Conservation (phyloP, 2,329 filamentous ascomycete genomes). For the Curvularia verruculosa region DNA sequence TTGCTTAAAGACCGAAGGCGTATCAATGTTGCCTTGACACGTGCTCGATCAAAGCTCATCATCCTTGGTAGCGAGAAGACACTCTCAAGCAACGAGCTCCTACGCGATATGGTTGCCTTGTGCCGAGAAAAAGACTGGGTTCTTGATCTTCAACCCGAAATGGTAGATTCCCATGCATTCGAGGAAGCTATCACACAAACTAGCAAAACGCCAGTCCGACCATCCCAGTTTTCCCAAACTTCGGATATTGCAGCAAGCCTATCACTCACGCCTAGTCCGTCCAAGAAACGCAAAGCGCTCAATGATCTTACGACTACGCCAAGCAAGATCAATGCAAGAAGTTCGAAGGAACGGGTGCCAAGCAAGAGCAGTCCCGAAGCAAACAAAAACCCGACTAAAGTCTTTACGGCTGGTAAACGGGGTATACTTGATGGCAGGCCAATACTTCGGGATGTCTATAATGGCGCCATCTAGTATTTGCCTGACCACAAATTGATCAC, state of each 20-base stretch:
- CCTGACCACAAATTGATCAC: background rate
- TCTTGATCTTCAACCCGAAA: conserved; percentile 70
- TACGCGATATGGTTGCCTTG: conserved; percentile 75
- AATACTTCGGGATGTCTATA: conserved; percentile 77
- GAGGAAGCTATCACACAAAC: conserved; percentile 59
- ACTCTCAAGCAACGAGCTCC: conserved; percentile 71
- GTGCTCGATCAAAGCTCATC: conserved; percentile 89
- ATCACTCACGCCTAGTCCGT: conserved; percentile 35
- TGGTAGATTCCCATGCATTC: conserved; percentile 71
- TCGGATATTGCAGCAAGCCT: background rate
- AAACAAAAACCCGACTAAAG: conserved; percentile 62
- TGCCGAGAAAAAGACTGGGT: conserved; percentile 83
- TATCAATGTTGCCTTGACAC: conserved; percentile 94
- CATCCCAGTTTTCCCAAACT: background rate
- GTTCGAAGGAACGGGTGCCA: conserved; percentile 25
- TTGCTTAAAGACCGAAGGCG: conserved; percentile 88
- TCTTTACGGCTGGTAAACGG: conserved; percentile 62
- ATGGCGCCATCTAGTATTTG: conserved; percentile 53
- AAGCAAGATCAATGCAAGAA: conserved; percentile 18
- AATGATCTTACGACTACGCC: conserved; percentile 30
- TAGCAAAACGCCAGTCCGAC: conserved; percentile 19
- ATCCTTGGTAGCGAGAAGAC: conserved; percentile 84
- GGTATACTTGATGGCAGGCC: conserved; percentile 69
- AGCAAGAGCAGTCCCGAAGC: conserved; percentile 39
- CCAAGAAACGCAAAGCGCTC: conserved; percentile 40